Conservation (phyloP, 1,139 yeast genomes). For the Saccharomyces hybrid region DNA sequence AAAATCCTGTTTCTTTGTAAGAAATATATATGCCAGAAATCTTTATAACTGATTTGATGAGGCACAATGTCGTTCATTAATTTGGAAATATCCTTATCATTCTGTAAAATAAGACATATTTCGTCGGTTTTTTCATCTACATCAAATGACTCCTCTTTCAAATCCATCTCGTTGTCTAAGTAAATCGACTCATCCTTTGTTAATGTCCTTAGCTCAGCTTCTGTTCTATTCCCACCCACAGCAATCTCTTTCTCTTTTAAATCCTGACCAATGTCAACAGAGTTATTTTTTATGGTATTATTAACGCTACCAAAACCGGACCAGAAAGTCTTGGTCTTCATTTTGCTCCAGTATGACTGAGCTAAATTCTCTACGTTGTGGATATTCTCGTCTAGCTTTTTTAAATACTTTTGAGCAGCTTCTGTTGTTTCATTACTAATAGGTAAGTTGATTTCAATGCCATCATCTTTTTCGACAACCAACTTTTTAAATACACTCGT, state of each 20-base stretch:
- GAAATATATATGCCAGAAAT: constrained; percentile 75
- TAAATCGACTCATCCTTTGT: constrained; percentile 44
- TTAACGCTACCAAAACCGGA: constrained; percentile 21
- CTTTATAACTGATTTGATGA: constrained; percentile 46
- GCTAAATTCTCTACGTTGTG: constrained; percentile 27
- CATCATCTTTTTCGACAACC: constrained; percentile 18
- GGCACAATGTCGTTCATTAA: constrained; percentile 68
- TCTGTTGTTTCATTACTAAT: constrained; percentile 19
- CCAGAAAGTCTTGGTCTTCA: constrained; percentile 25
- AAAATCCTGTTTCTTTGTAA: constrained; percentile 47
- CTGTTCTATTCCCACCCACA: constrained; percentile 46
- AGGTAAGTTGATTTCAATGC: constrained; percentile 21
- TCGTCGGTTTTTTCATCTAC: constrained; percentile 47
- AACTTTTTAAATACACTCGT: constrained; percentile 19
- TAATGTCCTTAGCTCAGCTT: constrained; percentile 49
- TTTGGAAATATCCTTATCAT: constrained; percentile 47
- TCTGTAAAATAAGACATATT: constrained; percentile 43
- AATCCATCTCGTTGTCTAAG: constrained; percentile 33
- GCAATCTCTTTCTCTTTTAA: constrained; percentile 13
- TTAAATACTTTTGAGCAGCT: constrained; percentile 25
- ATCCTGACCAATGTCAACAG: constrained; percentile 22
- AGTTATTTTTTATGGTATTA: constrained; percentile 10
- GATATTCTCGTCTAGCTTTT: constrained; percentile 23
- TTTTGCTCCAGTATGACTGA: constrained; percentile 26
- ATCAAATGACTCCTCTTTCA: constrained; percentile 34